Conservation (phyloP, 1,139 yeast species). For the Candida sp. region DNA sequence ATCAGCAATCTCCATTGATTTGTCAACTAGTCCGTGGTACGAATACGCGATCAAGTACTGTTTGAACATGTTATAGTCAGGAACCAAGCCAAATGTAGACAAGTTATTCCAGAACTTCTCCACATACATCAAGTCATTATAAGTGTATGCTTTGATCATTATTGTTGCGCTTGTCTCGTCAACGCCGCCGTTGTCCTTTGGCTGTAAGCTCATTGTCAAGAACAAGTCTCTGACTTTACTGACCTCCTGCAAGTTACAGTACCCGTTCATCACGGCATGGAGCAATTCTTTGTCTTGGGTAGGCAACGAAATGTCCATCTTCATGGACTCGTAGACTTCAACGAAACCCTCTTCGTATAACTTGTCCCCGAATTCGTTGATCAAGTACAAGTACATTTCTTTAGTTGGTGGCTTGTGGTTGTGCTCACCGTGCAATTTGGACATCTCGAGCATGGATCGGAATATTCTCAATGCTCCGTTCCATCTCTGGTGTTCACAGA, state of each 20-base stretch:
- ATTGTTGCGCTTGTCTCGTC: constrained; percentile 72
- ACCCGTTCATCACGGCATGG: constrained; percentile 71
- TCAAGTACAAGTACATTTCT: constrained; percentile 65
- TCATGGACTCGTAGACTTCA: constrained; percentile 67
- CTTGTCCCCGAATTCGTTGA: constrained; percentile 63
- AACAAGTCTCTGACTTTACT: constrained; percentile 66
- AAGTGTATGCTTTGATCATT: constrained; percentile 71
- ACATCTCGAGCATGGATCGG: constrained; percentile 61
- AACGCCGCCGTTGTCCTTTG: constrained; percentile 53
- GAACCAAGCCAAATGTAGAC: constrained; percentile 55
- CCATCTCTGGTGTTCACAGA: constrained; percentile 60
- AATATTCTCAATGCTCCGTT: constrained; percentile 70
- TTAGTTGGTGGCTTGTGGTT: constrained; percentile 61
- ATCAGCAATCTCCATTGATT: constrained; percentile 58
- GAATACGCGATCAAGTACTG: constrained; percentile 79
- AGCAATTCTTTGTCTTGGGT: constrained; percentile 61
- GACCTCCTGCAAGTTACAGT: constrained; percentile 64
- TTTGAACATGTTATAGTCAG: constrained; percentile 57
- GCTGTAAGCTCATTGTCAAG: constrained; percentile 57
- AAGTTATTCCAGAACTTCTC: constrained; percentile 67
- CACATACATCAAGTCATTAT: constrained; percentile 61
- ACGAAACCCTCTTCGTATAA: constrained; percentile 71
- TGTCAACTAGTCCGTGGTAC: constrained; percentile 64
- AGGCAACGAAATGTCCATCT: constrained; percentile 64
- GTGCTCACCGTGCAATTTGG: constrained; percentile 55